These are phyloP conservation scores for Cichorium intybus DNA, from an alignment of 140 eudicot species.

Conservation along the genomic window DNA sequence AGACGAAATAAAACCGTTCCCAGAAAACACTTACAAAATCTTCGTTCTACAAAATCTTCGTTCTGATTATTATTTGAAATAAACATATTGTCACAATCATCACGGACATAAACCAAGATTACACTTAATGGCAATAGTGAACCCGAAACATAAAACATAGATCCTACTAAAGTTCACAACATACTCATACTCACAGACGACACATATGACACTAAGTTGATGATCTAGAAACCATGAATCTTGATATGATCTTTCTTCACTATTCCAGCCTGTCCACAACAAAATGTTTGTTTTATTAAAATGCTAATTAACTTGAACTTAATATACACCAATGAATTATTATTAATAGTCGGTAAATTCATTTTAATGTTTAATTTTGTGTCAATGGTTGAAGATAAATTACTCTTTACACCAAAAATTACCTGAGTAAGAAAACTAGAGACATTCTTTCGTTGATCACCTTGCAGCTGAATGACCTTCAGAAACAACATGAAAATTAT, in stretches of 20 bases:
- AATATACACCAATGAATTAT: too few species aligned
- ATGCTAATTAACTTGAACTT: too few species aligned
- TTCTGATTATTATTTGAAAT: neutral
- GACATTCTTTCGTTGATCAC: slow-evolving; percentile 76
- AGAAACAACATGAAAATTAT: slow-evolving; percentile 1
- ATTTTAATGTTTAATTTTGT: too few species aligned
- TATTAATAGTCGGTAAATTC: too few species aligned
- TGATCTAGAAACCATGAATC: slow-evolving; percentile 75
- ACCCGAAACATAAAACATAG: slow-evolving; percentile 2
- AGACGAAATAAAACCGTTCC: too few species aligned
- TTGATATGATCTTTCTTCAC: slow-evolving; percentile 77
- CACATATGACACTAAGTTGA: slow-evolving; percentile 1
- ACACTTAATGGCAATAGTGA: neutral
- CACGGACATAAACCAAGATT: neutral
- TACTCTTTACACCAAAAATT: too few species aligned
- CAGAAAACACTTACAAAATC: too few species aligned
- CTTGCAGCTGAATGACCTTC: slow-evolving; percentile 85
- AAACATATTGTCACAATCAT: neutral
- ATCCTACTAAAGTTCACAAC: slow-evolving; percentile 6
- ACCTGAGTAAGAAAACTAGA: slow-evolving; percentile 71
- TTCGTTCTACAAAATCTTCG: too few species aligned
- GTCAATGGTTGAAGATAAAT: too few species aligned
- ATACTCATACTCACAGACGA: neutral
- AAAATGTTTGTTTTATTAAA: too few species aligned
- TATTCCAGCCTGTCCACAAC: slow-evolving; percentile 53